phyloP scores from a whole-genome alignment of 495 filamentous ascomycete genomes.

The Neurospora discreta region DNA sequence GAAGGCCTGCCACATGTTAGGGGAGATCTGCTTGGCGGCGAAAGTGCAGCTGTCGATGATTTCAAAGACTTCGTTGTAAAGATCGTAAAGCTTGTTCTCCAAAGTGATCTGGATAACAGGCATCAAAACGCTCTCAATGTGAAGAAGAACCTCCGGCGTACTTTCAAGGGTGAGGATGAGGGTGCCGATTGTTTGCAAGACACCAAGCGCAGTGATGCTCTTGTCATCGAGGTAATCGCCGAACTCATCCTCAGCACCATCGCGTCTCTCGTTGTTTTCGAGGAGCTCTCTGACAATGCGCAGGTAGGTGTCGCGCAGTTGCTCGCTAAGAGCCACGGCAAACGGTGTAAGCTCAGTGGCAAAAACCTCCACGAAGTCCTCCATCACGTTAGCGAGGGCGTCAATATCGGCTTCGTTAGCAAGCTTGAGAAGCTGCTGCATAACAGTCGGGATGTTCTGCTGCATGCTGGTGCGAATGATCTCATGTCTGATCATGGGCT shows the following conservation, averaged over 20 bases:
- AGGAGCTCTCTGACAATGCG: slow-evolving; percentile 85
- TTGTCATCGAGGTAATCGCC: slow-evolving; percentile 96
- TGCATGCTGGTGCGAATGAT: slow-evolving; percentile 90
- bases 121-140: slow-evolving; percentile 92
- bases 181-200: slow-evolving; percentile 94
- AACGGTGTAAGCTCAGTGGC: slow-evolving; percentile 92
- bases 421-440: slow-evolving; percentile 94
- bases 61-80: slow-evolving; percentile 97
- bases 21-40: slow-evolving; percentile 85
- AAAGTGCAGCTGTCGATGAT: slow-evolving; percentile 99
- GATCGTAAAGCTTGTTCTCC: slow-evolving; percentile 93
- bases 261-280: slow-evolving; percentile 64
- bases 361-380: slow-evolving; percentile 98
- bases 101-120: slow-evolving; percentile 91
- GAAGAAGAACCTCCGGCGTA: slow-evolving; percentile 84
- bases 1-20: slow-evolving; percentile 97
- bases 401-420: slow-evolving; percentile 95
- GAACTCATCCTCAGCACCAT: slow-evolving; percentile 63
- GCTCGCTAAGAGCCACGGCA: slow-evolving; percentile 93
- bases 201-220: slow-evolving; percentile 92
- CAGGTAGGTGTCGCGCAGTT: slow-evolving; percentile 91
- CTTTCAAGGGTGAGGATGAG: slow-evolving; percentile 94
- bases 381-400: slow-evolving; percentile 96
- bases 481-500: slow-evolving; percentile 91
- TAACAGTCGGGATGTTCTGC: slow-evolving; percentile 96